A percentile compares a stretch with the other conserved stretches of the same genome.
Evolutionary conservation across 2,329 filamentous ascomycete genomes (phyloP).

Genomic region (Nakataea oryzae): DNA sequence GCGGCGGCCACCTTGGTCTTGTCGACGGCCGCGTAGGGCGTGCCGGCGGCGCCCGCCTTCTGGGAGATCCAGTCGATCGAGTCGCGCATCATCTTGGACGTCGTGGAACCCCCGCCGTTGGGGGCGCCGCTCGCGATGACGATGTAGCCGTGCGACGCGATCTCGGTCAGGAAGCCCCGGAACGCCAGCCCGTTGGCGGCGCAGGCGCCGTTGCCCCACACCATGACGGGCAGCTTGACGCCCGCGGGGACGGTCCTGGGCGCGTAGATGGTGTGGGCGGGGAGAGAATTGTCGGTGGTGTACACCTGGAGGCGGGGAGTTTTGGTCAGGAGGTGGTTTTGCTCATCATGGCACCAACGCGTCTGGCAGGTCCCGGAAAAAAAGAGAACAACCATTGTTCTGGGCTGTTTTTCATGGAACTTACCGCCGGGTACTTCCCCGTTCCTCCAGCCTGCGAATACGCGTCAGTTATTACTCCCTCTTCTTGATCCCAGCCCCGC

Average conservation of each 20-base stretch:
- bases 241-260: constrained; percentile 9
- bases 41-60: constrained; percentile 9
- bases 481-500: not conserved
- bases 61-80: constrained; percentile 12
- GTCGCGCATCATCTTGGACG: constrained; percentile 13
- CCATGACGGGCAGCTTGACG: constrained; percentile 15
- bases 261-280: constrained; percentile 14
- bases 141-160: constrained; percentile 16
- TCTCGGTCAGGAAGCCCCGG: constrained; percentile 11
- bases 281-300: not conserved
- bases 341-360: too few relatives aligned
- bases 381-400: too few relatives aligned
- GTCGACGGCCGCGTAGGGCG: constrained; percentile 12
- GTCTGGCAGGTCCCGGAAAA: too few relatives aligned
- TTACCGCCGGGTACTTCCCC: not conserved
- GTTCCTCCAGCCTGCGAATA: not conserved
- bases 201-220: constrained; percentile 20
- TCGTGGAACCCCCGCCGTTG: constrained; percentile 8
- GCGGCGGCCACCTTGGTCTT: constrained; percentile 14
- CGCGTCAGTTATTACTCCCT: not conserved
- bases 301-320: not conserved
- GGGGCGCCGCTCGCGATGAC: constrained; percentile 15
- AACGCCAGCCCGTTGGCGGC: constrained; percentile 10
- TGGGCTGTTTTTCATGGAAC: not conserved
- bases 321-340: not conserved